These are phyloP conservation scores for Boletus reticuloceps DNA, from an alignment of 768 basidiomycete genomes.

Conservation along the genomic window DNA sequence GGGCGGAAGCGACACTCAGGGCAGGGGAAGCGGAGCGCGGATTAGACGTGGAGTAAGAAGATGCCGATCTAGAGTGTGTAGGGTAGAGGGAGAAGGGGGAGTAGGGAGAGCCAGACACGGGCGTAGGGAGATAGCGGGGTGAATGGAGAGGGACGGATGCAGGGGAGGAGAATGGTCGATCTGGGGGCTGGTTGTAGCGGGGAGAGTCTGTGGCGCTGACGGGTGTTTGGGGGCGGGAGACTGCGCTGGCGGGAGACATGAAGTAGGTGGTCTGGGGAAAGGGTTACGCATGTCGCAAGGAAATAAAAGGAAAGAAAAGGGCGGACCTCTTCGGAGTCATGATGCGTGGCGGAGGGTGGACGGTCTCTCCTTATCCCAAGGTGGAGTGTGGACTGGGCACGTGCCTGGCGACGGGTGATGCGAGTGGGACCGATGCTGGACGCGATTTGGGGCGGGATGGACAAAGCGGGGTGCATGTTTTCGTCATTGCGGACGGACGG, in stretches of 20 bases:
- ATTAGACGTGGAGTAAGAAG: slow-evolving; percentile 42
- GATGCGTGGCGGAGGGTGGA: slow-evolving; percentile 18
- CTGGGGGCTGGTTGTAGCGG: slow-evolving; percentile 31
- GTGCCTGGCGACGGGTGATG: slow-evolving; percentile 45
- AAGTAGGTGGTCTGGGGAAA: slow-evolving; percentile 32
- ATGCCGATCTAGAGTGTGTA: slow-evolving; percentile 46
- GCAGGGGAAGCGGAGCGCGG: slow-evolving; percentile 62
- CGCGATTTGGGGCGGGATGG: slow-evolving; percentile 41
- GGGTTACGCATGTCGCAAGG: slow-evolving; percentile 7
- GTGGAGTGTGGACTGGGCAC: slow-evolving; percentile 33
- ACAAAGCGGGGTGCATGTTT: slow-evolving; percentile 24
- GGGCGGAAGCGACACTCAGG: slow-evolving; percentile 51
- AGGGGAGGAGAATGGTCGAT: slow-evolving; percentile 26
- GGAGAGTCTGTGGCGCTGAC: slow-evolving; percentile 32
- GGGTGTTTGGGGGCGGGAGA: slow-evolving; percentile 41
- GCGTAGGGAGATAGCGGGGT: slow-evolving; percentile 45
- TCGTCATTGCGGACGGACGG: slow-evolving; percentile 30
- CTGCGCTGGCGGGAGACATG: slow-evolving; percentile 33
- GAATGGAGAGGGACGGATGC: slow-evolving; percentile 34
- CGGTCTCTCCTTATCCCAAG: slow-evolving; percentile 33
- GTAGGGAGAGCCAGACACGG: slow-evolving; percentile 44
- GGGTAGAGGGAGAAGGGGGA: slow-evolving; percentile 44
- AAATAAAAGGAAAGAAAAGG: neutral
- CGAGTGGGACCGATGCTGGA: slow-evolving; percentile 55
- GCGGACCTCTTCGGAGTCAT: slow-evolving; percentile 29